Conservation (phyloP, 2,329 filamentous ascomycete species). For the Aspergillus sp. region DNA sequence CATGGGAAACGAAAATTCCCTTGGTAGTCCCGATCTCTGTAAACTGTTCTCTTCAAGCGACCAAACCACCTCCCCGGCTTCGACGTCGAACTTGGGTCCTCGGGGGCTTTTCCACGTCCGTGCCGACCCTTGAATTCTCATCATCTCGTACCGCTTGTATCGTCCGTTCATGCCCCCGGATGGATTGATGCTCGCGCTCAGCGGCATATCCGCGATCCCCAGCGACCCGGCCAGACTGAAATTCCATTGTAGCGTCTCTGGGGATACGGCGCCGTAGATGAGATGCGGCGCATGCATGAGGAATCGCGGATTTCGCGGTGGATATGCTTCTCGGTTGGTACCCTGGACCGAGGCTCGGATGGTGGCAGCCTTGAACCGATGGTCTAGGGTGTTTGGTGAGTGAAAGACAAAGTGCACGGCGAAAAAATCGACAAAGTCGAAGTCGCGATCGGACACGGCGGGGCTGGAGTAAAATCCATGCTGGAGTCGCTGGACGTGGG, state of each 20-base stretch:
- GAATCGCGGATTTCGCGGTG: slow-evolving; percentile 24
- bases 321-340: slow-evolving; percentile 1
- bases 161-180: slow-evolving; percentile 36
- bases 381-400: slow-evolving; percentile 35
- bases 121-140: slow-evolving; percentile 46
- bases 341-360: slow-evolving; percentile 34
- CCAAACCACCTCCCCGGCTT: slow-evolving; percentile 46
- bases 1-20: slow-evolving; percentile 50
- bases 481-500: slow-evolving; percentile 47
- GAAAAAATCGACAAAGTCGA: slow-evolving; percentile 45
- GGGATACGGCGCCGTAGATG: slow-evolving; percentile 44
- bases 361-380: slow-evolving; percentile 46
- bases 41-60: slow-evolving; percentile 47
- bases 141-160: slow-evolving; percentile 47
- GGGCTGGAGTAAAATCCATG: slow-evolving; percentile 43
- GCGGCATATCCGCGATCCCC: slow-evolving; percentile 42
- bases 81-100: slow-evolving; percentile 34
- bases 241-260: slow-evolving; percentile 46
- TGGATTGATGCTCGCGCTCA: slow-evolving; percentile 39
- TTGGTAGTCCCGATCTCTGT: slow-evolving; percentile 45
- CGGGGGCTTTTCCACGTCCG: slow-evolving; percentile 34
- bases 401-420: slow-evolving; percentile 49
- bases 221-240: slow-evolving; percentile 44
- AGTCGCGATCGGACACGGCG: slow-evolving; percentile 37
- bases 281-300: slow-evolving; percentile 49